Evolutionary conservation across 2,329 filamentous ascomycete genomes (phyloP).

Genomic region (Pleurostoma richardsiae): DNA sequence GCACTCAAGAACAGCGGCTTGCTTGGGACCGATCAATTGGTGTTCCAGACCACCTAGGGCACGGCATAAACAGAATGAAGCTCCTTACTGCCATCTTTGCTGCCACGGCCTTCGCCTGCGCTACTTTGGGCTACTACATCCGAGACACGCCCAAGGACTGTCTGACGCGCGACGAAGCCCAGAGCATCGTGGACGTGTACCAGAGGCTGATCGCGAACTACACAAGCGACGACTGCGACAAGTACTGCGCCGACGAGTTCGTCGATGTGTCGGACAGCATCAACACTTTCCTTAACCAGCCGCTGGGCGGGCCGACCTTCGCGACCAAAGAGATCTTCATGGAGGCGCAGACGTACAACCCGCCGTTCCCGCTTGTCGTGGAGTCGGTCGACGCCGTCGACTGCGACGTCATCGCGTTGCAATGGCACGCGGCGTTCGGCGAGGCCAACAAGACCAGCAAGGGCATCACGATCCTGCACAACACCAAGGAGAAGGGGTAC

Average conservation of each 20-base stretch:
- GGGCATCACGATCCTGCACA: constrained; percentile 22
- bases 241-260: constrained; percentile 21
- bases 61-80: background rate
- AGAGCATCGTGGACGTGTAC: constrained; percentile 20
- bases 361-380: constrained; percentile 20
- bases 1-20: no score
- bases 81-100: constrained; percentile 11
- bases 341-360: constrained; percentile 18
- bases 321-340: constrained; percentile 24
- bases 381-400: constrained; percentile 21
- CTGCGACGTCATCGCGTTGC: constrained; percentile 19
- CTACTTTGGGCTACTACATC: constrained; percentile 10
- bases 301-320: constrained; percentile 22
- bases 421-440: constrained; percentile 24
- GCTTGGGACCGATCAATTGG: no score
- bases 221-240: constrained; percentile 16
- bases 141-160: constrained; percentile 9
- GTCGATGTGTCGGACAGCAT: constrained; percentile 25
- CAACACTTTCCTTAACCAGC: constrained; percentile 22
- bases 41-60: no score
- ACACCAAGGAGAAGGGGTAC: constrained; percentile 17
- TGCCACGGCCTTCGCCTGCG: constrained; percentile 12
- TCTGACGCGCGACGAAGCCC: constrained; percentile 17
- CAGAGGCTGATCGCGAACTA: constrained; percentile 22
- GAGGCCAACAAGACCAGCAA: constrained; percentile 19